Percentiles rank a stretch among this genome's conserved stretches.
These are phyloP conservation scores for Fusarium cicatricum DNA, from an alignment of 2,329 filamentous ascomycete species.

Conservation along the genomic window DNA sequence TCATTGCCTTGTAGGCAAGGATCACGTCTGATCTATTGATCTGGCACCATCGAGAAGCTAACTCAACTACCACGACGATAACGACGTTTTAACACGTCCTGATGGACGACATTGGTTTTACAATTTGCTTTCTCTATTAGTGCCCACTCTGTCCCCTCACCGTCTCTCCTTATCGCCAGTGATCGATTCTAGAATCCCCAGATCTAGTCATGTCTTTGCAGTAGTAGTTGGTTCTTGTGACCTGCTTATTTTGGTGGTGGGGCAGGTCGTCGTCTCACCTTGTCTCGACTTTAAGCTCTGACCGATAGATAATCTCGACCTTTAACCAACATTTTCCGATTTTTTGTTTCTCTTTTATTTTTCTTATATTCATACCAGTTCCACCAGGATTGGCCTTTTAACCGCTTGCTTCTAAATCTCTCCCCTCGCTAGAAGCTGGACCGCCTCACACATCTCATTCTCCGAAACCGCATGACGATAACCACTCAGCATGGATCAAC, in stretches of 20 bases:
- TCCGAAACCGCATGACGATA: slow-evolving; percentile 27
- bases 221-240: slow-evolving; percentile 24
- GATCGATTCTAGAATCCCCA: slow-evolving; percentile 22
- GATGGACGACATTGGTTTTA: not conserved
- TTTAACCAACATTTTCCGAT: slow-evolving; percentile 4
- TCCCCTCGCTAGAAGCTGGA: not conserved
- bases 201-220: slow-evolving; percentile 12
- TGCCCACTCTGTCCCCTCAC: slow-evolving; percentile 19
- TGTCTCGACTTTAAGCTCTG: slow-evolving; percentile 23
- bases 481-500: slow-evolving; percentile 25
- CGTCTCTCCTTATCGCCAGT: slow-evolving; percentile 19
- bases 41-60: not conserved
- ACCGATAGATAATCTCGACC: slow-evolving; percentile 24
- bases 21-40: not conserved
- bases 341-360: slow-evolving; percentile 1
- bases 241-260: slow-evolving; percentile 34
- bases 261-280: slow-evolving; percentile 31
- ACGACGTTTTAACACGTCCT: not conserved
- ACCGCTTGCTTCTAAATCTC: not conserved
- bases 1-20: too few species aligned
- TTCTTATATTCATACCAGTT: not conserved
- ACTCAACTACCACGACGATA: not conserved
- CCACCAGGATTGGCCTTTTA: not conserved
- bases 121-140: slow-evolving; percentile 3
- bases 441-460: slow-evolving; percentile 18